These are phyloP conservation scores for Lotmaria passim DNA, from an alignment of 208 protist species.

Conservation along the genomic window DNA sequence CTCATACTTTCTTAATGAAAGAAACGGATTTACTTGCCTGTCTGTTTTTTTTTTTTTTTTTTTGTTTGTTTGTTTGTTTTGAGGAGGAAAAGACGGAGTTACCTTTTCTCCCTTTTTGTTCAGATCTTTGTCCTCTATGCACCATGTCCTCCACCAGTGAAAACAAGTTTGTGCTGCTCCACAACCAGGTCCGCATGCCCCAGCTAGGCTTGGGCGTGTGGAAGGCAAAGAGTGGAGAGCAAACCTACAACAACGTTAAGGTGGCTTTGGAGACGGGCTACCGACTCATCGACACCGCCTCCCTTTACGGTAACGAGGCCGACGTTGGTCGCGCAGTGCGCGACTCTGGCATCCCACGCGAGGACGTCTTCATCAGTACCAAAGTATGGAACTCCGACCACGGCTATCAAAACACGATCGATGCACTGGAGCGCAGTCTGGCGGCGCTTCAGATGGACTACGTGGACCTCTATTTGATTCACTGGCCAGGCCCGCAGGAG, in stretches of 20 bases:
- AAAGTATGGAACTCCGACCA: constrained; percentile 88
- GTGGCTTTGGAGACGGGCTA: constrained; percentile 79
- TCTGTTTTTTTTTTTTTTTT: background rate
- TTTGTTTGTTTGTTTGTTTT: background rate
- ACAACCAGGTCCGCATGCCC: constrained; percentile 69
- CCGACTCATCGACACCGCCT: constrained; percentile 88
- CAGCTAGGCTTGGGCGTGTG: constrained; percentile 79
- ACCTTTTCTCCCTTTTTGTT: background rate
- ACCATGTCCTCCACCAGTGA: background rate
- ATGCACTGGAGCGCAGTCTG: constrained; percentile 73
- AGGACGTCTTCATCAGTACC: constrained; percentile 90
- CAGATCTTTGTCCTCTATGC: background rate
- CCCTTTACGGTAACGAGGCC: constrained; percentile 85
- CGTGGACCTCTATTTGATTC: constrained; percentile 96
- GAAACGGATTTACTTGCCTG: too few relatives aligned
- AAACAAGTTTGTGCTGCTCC: constrained; percentile 33
- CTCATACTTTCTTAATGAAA: too few relatives aligned
- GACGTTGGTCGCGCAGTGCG: constrained; percentile 58
- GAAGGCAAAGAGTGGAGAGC: constrained; percentile 38
- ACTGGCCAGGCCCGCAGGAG: constrained; percentile 90
- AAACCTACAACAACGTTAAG: constrained; percentile 45
- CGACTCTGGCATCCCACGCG: constrained; percentile 68
- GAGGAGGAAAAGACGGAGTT: background rate
- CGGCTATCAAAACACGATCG: constrained; percentile 70
- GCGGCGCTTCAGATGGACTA: constrained; percentile 90